Evolutionary conservation across 1,284 basidiomycete genomes (phyloP).

Genomic region (Ganoderma leucocontextum): DNA sequence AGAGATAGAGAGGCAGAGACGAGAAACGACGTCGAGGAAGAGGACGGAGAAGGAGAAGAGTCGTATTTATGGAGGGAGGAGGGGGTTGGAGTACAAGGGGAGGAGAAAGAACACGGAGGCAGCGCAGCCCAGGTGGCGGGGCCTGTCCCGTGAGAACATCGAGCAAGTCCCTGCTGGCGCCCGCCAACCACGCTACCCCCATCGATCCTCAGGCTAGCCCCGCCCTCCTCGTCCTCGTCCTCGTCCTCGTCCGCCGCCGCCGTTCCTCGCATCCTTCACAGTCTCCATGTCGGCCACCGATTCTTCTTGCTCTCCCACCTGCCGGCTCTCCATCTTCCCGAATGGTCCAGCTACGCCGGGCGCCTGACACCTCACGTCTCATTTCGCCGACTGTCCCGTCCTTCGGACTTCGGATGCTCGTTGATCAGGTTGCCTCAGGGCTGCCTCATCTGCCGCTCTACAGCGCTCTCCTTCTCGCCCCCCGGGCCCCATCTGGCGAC

Average conservation of each 20-base stretch:
- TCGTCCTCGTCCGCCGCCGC: background rate
- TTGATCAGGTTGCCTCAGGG: conserved; percentile 16
- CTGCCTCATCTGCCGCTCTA: conserved; percentile 17
- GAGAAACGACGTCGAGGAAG: conserved; percentile 20
- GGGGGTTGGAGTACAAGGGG: conserved; percentile 42
- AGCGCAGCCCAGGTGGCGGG: conserved; percentile 38
- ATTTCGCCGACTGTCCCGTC: conserved; percentile 21
- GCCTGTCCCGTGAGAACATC: conserved; percentile 36
- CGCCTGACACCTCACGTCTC: conserved; percentile 13
- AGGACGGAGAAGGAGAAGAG: conserved; percentile 42
- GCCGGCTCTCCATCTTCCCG: conserved; percentile 6
- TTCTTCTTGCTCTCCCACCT: background rate
- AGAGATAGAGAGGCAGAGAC: conserved; percentile 27
- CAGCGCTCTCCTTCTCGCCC: background rate
- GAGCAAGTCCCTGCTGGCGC: conserved; percentile 22
- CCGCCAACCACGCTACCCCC: conserved; percentile 22
- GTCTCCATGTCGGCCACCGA: background rate
- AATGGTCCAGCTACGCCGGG: conserved; percentile 13
- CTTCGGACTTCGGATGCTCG: conserved; percentile 19
- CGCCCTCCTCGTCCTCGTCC: background rate
- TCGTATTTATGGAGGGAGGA: conserved; percentile 40
- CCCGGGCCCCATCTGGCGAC: background rate
- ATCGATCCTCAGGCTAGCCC: conserved; percentile 27
- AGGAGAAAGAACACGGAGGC: conserved; percentile 42
- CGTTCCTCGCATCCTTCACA: conserved; percentile 1